Evolutionary conservation across 2,329 filamentous ascomycete genomes (phyloP).

Genomic region (Microsporum canis): DNA sequence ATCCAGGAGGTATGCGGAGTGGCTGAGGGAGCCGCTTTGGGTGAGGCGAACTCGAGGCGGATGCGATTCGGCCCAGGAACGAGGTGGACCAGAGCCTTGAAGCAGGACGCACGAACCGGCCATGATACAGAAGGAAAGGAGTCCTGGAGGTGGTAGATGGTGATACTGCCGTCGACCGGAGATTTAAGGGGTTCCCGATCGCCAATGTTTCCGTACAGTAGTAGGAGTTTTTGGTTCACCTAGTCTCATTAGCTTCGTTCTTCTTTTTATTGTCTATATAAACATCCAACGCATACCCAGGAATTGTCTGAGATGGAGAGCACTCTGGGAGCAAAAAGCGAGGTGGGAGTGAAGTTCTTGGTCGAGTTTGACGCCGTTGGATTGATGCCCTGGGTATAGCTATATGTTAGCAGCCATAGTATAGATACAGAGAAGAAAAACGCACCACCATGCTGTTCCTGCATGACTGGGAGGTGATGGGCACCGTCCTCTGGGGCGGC

Average conservation of each 20-base stretch:
- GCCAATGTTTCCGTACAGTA: constrained; percentile 70
- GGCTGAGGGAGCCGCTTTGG: constrained; percentile 58
- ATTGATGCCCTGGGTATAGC: constrained; percentile 25
- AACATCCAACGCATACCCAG: constrained; percentile 51
- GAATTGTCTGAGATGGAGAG: constrained; percentile 68
- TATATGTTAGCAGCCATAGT: constrained; percentile 3
- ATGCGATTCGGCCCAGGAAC: constrained; percentile 80
- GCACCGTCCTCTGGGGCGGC: constrained; percentile 37
- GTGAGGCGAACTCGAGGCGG: constrained; percentile 76
- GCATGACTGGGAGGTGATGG: constrained; percentile 29
- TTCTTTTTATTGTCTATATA: not conserved
- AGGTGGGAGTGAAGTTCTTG: constrained; percentile 51
- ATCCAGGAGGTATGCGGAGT: constrained; percentile 64
- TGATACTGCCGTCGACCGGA: constrained; percentile 65
- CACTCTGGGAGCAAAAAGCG: constrained; percentile 69
- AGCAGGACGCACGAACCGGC: constrained; percentile 81
- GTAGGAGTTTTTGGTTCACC: constrained; percentile 84
- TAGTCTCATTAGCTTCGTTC: constrained; percentile 26
- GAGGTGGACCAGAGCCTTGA: constrained; percentile 86
- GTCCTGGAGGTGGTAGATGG: constrained; percentile 71
- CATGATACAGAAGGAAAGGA: constrained; percentile 70
- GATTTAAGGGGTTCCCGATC: constrained; percentile 48
- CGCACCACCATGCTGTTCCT: constrained; percentile 35
- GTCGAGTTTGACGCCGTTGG: constrained; percentile 24
- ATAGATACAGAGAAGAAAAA: not conserved